Percentiles rank a stretch among this genome's conserved stretches.
These are phyloP conservation scores for Trichoderma sp. DNA, from an alignment of 2,329 filamentous ascomycete genomes.

Conservation along the genomic window DNA sequence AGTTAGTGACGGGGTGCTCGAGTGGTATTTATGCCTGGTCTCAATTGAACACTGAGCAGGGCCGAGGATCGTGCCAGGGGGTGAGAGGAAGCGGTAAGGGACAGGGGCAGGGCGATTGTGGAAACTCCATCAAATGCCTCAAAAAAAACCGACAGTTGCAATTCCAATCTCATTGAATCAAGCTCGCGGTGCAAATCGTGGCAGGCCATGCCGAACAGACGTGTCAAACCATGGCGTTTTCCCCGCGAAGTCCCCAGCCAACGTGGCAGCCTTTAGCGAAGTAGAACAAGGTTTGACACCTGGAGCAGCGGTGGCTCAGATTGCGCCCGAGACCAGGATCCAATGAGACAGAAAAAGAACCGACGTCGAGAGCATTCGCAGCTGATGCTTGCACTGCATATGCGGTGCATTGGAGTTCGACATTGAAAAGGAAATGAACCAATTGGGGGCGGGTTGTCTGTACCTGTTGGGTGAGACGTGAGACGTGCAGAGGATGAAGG, in stretches of 20 bases:
- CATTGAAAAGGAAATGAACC: not conserved
- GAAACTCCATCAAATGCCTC: slow-evolving; percentile 23
- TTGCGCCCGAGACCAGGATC: not conserved
- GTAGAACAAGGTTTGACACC: slow-evolving; percentile 14
- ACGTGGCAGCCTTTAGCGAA: slow-evolving; percentile 8
- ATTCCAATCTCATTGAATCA: slow-evolving; percentile 12
- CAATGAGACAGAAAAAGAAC: not conserved
- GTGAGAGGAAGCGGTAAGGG: slow-evolving; percentile 10
- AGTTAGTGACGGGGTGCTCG: slow-evolving; percentile 14
- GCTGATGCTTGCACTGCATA: not conserved
- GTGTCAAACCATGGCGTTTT: not conserved
- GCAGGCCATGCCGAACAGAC: not conserved
- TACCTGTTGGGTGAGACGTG: slow-evolving; percentile 27
- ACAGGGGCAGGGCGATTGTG: slow-evolving; percentile 1
- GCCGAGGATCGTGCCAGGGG: not conserved
- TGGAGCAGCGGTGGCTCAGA: slow-evolving; percentile 7
- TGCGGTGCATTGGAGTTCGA: not conserved
- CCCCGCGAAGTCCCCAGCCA: not conserved
- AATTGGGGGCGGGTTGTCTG: slow-evolving; percentile 8
- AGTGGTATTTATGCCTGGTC: slow-evolving; percentile 23
- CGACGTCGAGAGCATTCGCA: slow-evolving; percentile 9
- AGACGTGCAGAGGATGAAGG: slow-evolving; percentile 11
- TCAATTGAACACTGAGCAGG: slow-evolving; percentile 8
- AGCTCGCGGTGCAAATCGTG: not conserved
- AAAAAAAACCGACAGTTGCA: slow-evolving; percentile 7